A percentile compares a stretch with the other conserved stretches of the same genome.
Conservation (phyloP, 805 yeast genomes). For the Kodamaea jinghongensis region DNA sequence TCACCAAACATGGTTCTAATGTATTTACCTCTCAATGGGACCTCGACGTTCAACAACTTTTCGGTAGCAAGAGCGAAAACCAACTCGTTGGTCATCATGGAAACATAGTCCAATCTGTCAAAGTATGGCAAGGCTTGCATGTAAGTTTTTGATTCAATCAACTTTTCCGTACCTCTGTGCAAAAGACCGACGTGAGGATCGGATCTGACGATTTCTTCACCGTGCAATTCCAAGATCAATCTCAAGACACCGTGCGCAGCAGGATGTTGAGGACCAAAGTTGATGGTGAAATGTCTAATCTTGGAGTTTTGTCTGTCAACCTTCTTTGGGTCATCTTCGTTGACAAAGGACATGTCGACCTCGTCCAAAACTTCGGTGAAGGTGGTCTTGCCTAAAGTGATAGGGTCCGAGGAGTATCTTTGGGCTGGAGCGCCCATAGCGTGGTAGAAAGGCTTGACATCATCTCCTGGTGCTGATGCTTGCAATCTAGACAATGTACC, state of each 20-base stretch:
- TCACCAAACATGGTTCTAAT: conserved; percentile 85
- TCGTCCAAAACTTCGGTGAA: conserved; percentile 45
- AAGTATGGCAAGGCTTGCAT: conserved; percentile 87
- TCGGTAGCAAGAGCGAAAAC: conserved; percentile 82
- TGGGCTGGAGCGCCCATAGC: conserved; percentile 40
- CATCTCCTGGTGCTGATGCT: conserved; percentile 24
- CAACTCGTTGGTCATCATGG: conserved; percentile 89
- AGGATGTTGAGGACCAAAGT: conserved; percentile 93
- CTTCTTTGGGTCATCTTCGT: conserved; percentile 41
- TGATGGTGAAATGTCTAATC: conserved; percentile 84
- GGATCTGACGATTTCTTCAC: conserved; percentile 82
- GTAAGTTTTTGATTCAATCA: conserved; percentile 82
- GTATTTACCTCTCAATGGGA: conserved; percentile 81
- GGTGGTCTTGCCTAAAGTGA: conserved; percentile 40
- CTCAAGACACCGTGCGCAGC: conserved; percentile 93
- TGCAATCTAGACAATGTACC: conserved; percentile 18
- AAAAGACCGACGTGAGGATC: conserved; percentile 89
- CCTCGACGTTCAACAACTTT: conserved; percentile 78
- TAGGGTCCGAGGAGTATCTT: conserved; percentile 31
- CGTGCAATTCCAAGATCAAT: conserved; percentile 79
- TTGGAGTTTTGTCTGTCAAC: conserved; percentile 47
- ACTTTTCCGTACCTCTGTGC: conserved; percentile 87
- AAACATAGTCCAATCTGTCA: conserved; percentile 80
- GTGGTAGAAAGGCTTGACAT: conserved; percentile 32
- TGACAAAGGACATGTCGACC: conserved; percentile 44